Evolutionary conservation across 768 basidiomycete species (phyloP), one percentile per base, ranked within the genome.

Genomic region (Cystobasidiopsis lactophilus): DNA sequence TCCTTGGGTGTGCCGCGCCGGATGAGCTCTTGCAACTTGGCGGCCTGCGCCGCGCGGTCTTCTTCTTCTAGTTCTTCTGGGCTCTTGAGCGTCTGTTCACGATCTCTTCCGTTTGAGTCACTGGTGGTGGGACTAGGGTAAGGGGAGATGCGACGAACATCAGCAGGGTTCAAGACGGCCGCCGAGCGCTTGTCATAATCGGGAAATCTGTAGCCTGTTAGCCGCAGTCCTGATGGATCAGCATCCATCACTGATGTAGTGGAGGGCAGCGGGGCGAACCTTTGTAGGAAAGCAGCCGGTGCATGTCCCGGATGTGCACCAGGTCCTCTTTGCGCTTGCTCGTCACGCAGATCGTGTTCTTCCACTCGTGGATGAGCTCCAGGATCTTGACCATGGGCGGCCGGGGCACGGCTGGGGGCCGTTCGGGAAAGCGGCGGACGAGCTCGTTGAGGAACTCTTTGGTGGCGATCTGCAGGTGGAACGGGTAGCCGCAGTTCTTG

Each of bases 361-460:
- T 93, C 93, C 93, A 98, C 46, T 73, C 71, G 58, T 91, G 77
- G 39, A 98, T 88, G 56, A 91, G 72, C 60, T 93, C 89, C 37
- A 98, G 71, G 58, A 93, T 89, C 56, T 83, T 77, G 1, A 79
- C 77, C 91, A 96, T 98, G 60, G 93, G 84, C 21, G 85, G 80
- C 2, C 85, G 83, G 0, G 85, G 85, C 65, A 89, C 86, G 1
- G 85, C 82, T 0, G 93, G 91, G 2, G 93, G 93, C 41, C 91
- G 77, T 68, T 98, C 93, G 5, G 93, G 93, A 66, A 98, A 96
- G 59, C 89, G 77, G 46, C 91, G 79, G 24, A 98, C 93, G 65
- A 98, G 79, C 65, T 96, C 93, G 68, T 98, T 98, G 18, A 96
- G 73, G 65, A 95, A 98, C 63, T 96, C 93, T 64, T 98, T 96